Conservation (phyloP, 2,329 filamentous ascomycete genomes). For the Phialocephala subalpina region DNA sequence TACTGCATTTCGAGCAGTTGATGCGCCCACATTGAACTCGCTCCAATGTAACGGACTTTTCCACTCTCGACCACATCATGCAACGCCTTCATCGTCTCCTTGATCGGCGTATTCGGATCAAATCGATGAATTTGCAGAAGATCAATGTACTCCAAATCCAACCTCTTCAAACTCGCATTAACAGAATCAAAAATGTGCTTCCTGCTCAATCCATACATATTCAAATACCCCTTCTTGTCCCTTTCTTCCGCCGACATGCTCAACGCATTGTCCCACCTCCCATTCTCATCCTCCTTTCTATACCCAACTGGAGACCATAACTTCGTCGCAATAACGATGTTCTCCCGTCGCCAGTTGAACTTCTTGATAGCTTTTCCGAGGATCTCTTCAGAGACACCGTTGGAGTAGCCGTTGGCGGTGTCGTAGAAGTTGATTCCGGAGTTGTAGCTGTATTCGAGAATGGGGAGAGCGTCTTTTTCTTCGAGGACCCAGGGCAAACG, state of each 20-base stretch:
- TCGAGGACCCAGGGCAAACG: slow-evolving; percentile 20
- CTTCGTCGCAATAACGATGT: slow-evolving; percentile 73
- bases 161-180: slow-evolving; percentile 60
- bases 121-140: slow-evolving; percentile 67
- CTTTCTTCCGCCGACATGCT: slow-evolving; percentile 28
- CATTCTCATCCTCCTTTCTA: slow-evolving; percentile 8
- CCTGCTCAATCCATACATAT: slow-evolving; percentile 61
- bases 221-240: slow-evolving; percentile 53
- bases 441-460: slow-evolving; percentile 59
- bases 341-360: slow-evolving; percentile 69
- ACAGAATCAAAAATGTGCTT: slow-evolving; percentile 73
- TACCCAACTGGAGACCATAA: slow-evolving; percentile 48
- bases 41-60: slow-evolving; percentile 60
- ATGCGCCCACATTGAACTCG: slow-evolving; percentile 47
- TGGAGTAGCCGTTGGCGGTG: slow-evolving; percentile 57
- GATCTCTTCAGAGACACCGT: slow-evolving; percentile 52
- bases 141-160: slow-evolving; percentile 56
- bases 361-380: slow-evolving; percentile 64
- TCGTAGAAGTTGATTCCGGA: slow-evolving; percentile 63
- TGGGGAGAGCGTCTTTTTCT: slow-evolving; percentile 51
- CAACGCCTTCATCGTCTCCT: slow-evolving; percentile 68
- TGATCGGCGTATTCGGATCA: slow-evolving; percentile 56
- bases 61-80: slow-evolving; percentile 65
- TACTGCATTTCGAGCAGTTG: slow-evolving; percentile 49
- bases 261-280: slow-evolving; percentile 23